These are phyloP conservation scores for Xerocomellus intermedius DNA, from an alignment of 768 basidiomycete genomes.

Conservation along the genomic window DNA sequence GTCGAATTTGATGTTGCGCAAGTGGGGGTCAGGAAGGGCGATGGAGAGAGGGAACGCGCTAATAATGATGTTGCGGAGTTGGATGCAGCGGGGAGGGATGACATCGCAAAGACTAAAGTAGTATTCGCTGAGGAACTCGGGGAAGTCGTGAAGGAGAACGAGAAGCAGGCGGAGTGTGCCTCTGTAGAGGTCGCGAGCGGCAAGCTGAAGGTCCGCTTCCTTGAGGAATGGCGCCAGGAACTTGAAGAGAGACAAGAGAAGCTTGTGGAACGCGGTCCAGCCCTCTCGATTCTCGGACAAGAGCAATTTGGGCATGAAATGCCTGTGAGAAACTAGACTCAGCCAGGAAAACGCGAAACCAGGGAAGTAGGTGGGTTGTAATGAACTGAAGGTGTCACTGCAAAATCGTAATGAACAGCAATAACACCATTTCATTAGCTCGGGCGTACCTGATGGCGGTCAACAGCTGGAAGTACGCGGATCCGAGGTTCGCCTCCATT, in stretches of 20 bases:
- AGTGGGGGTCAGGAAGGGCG: constrained; percentile 82
- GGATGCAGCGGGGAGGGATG: constrained; percentile 90
- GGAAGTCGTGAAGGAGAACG: constrained; percentile 97
- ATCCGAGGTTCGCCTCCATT: constrained; percentile 81
- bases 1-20: constrained; percentile 72
- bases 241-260: constrained; percentile 90
- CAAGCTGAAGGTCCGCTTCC: constrained; percentile 72
- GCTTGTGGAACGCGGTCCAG: constrained; percentile 95
- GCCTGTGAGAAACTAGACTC: constrained; percentile 89
- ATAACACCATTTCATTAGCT: not conserved
- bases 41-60: constrained; percentile 88
- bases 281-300: constrained; percentile 90
- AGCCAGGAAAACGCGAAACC: constrained; percentile 99
- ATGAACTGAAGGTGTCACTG: constrained; percentile 92
- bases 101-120: constrained; percentile 95
- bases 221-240: constrained; percentile 92
- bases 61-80: constrained; percentile 94
- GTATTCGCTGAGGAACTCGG: constrained; percentile 95
- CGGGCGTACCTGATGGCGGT: constrained; percentile 74
- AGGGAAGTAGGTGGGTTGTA: constrained; percentile 96
- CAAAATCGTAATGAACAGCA: constrained; percentile 1
- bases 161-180: constrained; percentile 88
- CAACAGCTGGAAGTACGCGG: constrained; percentile 87
- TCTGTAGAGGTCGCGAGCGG: constrained; percentile 85
- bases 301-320: constrained; percentile 96